These are phyloP conservation scores for Aurinia saxatilis DNA, from an alignment of 345 rosid species.

Conservation along the genomic window DNA sequence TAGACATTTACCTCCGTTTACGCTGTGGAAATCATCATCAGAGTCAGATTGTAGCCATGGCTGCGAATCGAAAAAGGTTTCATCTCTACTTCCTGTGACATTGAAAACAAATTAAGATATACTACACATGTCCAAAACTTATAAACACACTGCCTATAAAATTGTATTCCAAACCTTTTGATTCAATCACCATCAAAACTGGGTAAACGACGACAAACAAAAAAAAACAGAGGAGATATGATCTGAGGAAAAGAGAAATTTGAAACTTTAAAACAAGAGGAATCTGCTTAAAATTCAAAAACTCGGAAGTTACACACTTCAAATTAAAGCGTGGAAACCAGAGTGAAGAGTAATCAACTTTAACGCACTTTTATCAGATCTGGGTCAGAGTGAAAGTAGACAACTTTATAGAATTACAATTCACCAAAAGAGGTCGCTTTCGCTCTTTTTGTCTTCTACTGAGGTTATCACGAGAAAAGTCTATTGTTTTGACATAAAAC, in stretches of 20 bases:
- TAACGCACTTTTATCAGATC: conserved; percentile 9
- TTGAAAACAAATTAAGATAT: conserved; percentile 1
- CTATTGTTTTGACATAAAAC: neutral
- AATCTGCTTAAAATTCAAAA: neutral
- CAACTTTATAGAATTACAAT: conserved; percentile 8
- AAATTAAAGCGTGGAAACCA: conserved; percentile 20
- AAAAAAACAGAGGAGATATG: neutral
- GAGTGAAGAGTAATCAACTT: neutral
- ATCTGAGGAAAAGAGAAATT: neutral
- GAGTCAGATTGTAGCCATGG: conserved; percentile 80
- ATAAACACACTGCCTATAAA: too few species aligned
- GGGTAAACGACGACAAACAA: neutral
- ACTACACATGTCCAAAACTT: neutral
- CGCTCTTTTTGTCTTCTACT: neutral
- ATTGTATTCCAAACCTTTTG: conserved; percentile 5
- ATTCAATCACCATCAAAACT: conserved; percentile 1
- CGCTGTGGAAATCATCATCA: conserved; percentile 91
- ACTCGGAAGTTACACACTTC: neutral
- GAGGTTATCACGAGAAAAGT: too few species aligned
- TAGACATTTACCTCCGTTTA: conserved; percentile 57
- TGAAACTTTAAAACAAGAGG: neutral
- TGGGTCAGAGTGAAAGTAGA: conserved; percentile 23
- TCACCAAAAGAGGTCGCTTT: conserved; percentile 19
- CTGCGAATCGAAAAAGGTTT: conserved; percentile 72
- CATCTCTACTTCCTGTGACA: conserved; percentile 71